A percentile compares a stretch with the other conserved stretches of the same genome.
phyloP scores from a whole-genome alignment of 257 asterid species.

The Solanum ossicruentum region DNA sequence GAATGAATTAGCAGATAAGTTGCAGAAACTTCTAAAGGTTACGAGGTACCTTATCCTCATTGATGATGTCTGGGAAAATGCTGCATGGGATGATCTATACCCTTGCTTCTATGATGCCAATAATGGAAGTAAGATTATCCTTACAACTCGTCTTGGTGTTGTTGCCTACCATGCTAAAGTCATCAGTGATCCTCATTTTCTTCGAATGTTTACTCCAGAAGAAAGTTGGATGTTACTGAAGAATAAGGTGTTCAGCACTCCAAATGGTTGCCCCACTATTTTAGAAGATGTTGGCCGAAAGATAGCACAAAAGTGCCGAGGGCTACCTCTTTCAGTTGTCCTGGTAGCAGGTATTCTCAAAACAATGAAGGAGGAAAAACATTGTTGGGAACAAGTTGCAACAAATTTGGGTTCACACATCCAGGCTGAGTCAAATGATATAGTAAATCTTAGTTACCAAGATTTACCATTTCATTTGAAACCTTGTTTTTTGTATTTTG shows the following conservation, averaged over 20 bases:
- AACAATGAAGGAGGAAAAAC: background rate
- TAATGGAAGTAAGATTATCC: conserved; percentile 22
- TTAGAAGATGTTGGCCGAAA: background rate
- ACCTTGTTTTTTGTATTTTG: background rate
- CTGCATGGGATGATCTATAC: background rate
- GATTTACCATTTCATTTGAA: background rate
- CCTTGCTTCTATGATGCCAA: background rate
- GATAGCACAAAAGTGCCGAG: background rate
- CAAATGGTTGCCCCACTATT: background rate
- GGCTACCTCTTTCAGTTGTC: conserved; percentile 1
- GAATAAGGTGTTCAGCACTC: background rate
- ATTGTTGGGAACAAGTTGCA: background rate
- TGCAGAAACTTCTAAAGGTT: conserved; percentile 2
- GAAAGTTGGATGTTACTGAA: background rate
- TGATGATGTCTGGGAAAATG: conserved; percentile 3
- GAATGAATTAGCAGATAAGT: background rate
- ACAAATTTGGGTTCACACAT: background rate
- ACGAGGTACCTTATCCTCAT: conserved; percentile 18
- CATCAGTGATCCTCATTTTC: background rate
- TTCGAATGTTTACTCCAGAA: background rate
- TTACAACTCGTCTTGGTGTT: conserved; percentile 12
- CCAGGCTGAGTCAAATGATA: background rate
- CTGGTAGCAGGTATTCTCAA: background rate
- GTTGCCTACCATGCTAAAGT: background rate
- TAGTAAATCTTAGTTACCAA: background rate